Conservation (phyloP, 2,329 filamentous ascomycete species). For the Cercospora nicotianae region DNA sequence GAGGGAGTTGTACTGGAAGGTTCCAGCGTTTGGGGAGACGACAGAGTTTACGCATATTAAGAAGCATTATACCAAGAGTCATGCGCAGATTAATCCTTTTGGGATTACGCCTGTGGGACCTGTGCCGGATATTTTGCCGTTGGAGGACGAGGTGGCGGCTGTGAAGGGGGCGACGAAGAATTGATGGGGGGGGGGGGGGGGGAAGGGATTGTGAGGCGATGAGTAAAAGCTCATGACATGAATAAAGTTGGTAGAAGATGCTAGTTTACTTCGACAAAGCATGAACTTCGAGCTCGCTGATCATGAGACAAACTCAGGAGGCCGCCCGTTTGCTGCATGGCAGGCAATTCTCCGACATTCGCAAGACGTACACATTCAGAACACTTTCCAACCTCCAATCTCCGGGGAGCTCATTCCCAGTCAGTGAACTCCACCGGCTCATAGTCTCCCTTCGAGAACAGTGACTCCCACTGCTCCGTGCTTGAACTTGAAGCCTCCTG, state of each 20-base stretch:
- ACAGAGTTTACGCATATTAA: slow-evolving; percentile 97
- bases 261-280: neutral
- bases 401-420: neutral
- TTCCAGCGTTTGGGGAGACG: slow-evolving; percentile 73
- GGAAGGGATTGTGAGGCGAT: no score
- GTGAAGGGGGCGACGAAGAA: slow-evolving; percentile 28
- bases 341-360: neutral
- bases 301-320: neutral
- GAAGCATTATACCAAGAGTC: slow-evolving; percentile 68
- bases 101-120: slow-evolving; percentile 83
- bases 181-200: no score
- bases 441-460: neutral
- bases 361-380: neutral
- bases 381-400: neutral
- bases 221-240: neutral
- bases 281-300: neutral
- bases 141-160: slow-evolving; percentile 74
- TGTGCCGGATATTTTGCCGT: slow-evolving; percentile 73
- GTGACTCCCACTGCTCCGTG: neutral
- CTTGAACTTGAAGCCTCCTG: neutral
- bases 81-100: slow-evolving; percentile 64
- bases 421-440: neutral
- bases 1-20: slow-evolving; percentile 67
- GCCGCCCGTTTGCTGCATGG: neutral
- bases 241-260: neutral